These are phyloP conservation scores for Solanum virginianum DNA, from an alignment of 257 asterid species.

Conservation along the genomic window DNA sequence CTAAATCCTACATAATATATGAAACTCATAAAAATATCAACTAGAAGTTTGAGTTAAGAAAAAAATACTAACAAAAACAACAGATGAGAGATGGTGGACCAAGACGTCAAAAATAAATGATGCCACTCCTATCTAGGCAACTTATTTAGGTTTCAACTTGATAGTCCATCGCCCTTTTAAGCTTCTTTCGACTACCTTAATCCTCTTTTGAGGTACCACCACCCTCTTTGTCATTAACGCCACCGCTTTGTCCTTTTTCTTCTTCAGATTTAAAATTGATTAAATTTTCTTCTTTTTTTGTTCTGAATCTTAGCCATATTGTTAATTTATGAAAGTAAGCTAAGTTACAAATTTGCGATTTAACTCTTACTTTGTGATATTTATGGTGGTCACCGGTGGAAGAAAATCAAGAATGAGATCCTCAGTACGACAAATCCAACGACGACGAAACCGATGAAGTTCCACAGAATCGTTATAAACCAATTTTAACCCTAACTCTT, in stretches of 20 bases:
- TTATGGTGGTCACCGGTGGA: conserved; percentile 22
- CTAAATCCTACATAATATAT: background rate
- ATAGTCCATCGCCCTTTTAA: background rate
- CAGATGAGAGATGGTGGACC: background rate
- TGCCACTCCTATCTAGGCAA: background rate
- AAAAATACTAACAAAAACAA: background rate
- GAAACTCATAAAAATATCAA: background rate
- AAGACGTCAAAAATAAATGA: background rate
- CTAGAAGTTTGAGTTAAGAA: background rate
- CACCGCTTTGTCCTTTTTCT: background rate
- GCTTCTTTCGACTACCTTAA: background rate
- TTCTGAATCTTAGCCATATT: background rate
- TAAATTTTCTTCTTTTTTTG: too few relatives aligned
- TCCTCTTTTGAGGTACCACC: too few relatives aligned
- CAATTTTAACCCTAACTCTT: conserved; percentile 56
- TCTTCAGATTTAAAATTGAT: too few relatives aligned
- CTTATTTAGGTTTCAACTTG: background rate
- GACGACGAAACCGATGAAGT: conserved; percentile 22
- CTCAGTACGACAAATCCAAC: conserved; percentile 15
- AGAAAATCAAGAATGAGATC: conserved; percentile 20
- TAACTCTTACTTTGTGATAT: background rate
- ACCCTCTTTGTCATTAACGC: too few relatives aligned
- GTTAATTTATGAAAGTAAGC: background rate
- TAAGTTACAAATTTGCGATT: background rate
- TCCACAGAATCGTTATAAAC: conserved; percentile 35